Evolutionary conservation across 345 rosid genomes (phyloP).

Genomic region (Populus alba): DNA sequence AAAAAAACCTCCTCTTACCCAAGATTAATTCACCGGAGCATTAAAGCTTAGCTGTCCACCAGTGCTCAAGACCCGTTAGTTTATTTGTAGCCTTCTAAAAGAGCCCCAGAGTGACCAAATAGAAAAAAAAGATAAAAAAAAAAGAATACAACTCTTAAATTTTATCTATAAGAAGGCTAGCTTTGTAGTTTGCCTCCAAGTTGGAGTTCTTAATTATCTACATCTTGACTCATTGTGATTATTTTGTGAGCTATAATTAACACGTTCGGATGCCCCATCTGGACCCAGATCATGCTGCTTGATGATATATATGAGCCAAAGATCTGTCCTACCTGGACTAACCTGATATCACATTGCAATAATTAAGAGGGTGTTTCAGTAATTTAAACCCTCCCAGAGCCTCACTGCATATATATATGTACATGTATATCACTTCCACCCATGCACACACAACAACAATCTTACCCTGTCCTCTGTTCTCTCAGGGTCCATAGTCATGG

Average conservation of each 20-base stretch:
- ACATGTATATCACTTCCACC: background rate
- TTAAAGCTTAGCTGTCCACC: background rate
- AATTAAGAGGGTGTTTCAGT: conserved; percentile 32
- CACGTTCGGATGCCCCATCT: background rate
- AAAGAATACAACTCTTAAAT: background rate
- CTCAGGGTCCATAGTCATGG: conserved; percentile 37
- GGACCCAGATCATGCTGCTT: background rate
- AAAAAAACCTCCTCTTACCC: too few relatives aligned
- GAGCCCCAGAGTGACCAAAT: too few relatives aligned
- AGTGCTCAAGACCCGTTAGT: background rate
- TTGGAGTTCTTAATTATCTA: background rate
- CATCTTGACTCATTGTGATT: background rate
- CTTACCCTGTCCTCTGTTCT: background rate
- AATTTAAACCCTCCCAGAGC: background rate
- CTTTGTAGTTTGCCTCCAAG: background rate
- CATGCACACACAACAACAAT: conserved; percentile 8
- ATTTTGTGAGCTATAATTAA: background rate
- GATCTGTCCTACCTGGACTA: background rate
- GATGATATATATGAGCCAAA: background rate
- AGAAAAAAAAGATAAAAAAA: too few relatives aligned
- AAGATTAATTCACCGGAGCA: background rate
- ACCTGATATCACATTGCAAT: conserved; percentile 5
- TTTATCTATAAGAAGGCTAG: background rate
- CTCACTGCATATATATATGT: conserved; percentile 7
- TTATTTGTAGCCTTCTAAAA: background rate